These are phyloP conservation scores for Craspedostauros australis DNA, from an alignment of 108 stramenopile species.

Conservation along the genomic window DNA sequence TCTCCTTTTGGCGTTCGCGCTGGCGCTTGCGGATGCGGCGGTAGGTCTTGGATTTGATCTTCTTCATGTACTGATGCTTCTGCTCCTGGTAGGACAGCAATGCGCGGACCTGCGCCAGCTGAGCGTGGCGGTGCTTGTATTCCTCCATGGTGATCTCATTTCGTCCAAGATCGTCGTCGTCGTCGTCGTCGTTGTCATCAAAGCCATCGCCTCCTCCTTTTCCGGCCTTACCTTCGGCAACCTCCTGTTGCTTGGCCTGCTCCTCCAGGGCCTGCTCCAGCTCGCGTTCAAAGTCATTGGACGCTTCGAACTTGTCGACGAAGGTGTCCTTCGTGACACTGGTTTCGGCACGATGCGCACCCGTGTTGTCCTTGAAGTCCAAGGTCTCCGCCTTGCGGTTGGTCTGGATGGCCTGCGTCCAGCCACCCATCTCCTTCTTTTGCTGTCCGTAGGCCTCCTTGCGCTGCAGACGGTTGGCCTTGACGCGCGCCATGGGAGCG, in stretches of 20 bases:
- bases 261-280: conserved; percentile 72
- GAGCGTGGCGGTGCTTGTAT: conserved; percentile 86
- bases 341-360: no score
- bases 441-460: conserved; percentile 79
- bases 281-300: conserved; percentile 91
- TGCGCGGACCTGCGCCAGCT: conserved; percentile 92
- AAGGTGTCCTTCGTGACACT: conserved; percentile 58
- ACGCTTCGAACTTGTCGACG: conserved; percentile 79
- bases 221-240: conserved; percentile 60
- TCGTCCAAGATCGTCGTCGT: conserved; percentile 78
- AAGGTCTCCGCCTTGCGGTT: conserved; percentile 90
- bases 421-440: conserved; percentile 64
- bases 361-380: conserved; percentile 83
- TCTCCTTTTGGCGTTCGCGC: conserved; percentile 70
- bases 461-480: conserved; percentile 80
- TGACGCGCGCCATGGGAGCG: conserved; percentile 65
- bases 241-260: conserved; percentile 83
- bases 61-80: conserved; percentile 97
- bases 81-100: conserved; percentile 99
- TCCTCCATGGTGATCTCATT: conserved; percentile 83
- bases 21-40: conserved; percentile 90
- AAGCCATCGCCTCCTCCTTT: no score
- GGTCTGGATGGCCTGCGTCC: conserved; percentile 77
- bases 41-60: conserved; percentile 98
- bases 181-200: conserved; percentile 41